Percentiles rank a stretch among this genome's conserved stretches.
Conservation (phyloP, 169 alveolate species). For the Plasmodium berghei region DNA sequence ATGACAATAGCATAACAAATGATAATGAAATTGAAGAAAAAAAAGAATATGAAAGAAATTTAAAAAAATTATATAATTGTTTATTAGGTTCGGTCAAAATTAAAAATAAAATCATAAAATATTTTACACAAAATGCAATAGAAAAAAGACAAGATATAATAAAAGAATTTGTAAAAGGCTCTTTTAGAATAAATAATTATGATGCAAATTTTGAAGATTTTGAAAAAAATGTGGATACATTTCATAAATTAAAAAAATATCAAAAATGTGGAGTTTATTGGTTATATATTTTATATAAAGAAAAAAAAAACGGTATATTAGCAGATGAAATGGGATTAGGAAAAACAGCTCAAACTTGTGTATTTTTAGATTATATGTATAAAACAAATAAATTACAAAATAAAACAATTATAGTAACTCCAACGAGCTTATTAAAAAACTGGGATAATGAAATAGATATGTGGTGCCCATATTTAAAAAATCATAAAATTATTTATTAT, state of each 20-base stretch:
- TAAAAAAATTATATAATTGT: conserved; percentile 38
- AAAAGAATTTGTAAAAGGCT: conserved; percentile 68
- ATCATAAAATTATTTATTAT: conserved; percentile 85
- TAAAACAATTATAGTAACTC: conserved; percentile 88
- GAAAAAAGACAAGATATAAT: conserved; percentile 53
- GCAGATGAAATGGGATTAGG: conserved; percentile 96
- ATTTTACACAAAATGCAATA: conserved; percentile 18
- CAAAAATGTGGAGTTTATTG: conserved; percentile 92
- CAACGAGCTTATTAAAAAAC: conserved; percentile 88
- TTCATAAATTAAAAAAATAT: conserved; percentile 84
- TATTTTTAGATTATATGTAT: conserved; percentile 81
- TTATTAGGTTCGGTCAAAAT: conserved; percentile 24
- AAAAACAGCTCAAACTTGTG: conserved; percentile 91
- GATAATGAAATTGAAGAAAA: conserved; percentile 23
- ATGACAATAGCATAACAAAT: not conserved
- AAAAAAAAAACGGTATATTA: conserved; percentile 87
- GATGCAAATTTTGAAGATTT: conserved; percentile 45
- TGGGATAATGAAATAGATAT: conserved; percentile 89
- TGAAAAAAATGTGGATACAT: conserved; percentile 69
- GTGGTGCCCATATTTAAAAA: conserved; percentile 90
- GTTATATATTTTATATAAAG: conserved; percentile 86
- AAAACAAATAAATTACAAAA: conserved; percentile 62
- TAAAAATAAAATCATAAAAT: conserved; percentile 60
- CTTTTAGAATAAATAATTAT: conserved; percentile 47
- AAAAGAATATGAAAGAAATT: conserved; percentile 36